Evolutionary conservation across 352 stramenopile species (phyloP).

Genomic region (Phytophthora syringae): DNA sequence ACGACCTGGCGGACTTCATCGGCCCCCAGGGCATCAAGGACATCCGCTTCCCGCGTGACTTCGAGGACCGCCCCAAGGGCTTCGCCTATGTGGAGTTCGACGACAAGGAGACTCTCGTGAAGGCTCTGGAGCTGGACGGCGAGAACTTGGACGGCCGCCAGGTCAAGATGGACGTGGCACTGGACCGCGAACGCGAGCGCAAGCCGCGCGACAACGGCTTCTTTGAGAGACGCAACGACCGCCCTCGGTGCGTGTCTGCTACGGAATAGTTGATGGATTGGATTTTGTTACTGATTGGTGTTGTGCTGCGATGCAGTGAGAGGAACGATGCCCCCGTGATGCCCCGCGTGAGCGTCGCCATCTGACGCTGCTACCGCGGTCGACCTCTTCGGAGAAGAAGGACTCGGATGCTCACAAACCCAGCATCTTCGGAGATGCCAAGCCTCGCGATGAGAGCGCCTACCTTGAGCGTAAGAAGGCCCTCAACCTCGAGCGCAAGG

Average conservation of each 20-base stretch:
- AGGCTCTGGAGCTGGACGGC: conserved; percentile 71
- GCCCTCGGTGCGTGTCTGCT: conserved; percentile 36
- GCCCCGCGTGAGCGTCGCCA: conserved; percentile 57
- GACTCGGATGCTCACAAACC: conserved; percentile 46
- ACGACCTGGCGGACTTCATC: conserved; percentile 79
- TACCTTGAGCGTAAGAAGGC: conserved; percentile 77
- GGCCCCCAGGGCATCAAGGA: conserved; percentile 62
- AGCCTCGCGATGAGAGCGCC: conserved; percentile 74
- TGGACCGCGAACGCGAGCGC: conserved; percentile 59
- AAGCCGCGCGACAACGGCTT: conserved; percentile 57
- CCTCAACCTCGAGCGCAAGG: conserved; percentile 37
- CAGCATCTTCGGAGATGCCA: conserved; percentile 88
- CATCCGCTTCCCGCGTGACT: conserved; percentile 77
- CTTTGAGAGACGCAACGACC: conserved; percentile 64
- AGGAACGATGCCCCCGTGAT: conserved; percentile 32
- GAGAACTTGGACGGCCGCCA: conserved; percentile 41
- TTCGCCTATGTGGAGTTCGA: conserved; percentile 89
- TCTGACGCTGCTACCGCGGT: conserved; percentile 66
- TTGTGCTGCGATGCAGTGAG: conserved; percentile 23
- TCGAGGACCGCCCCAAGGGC: conserved; percentile 73
- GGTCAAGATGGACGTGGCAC: conserved; percentile 77
- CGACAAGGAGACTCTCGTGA: conserved; percentile 67
- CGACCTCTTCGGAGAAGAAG: conserved; percentile 46
- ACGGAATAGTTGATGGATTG: background rate
- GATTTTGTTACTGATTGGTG: background rate